Base-by-base conservation (phyloP, 257 asterid genomes). In the Capsicum baccatum region DNA sequence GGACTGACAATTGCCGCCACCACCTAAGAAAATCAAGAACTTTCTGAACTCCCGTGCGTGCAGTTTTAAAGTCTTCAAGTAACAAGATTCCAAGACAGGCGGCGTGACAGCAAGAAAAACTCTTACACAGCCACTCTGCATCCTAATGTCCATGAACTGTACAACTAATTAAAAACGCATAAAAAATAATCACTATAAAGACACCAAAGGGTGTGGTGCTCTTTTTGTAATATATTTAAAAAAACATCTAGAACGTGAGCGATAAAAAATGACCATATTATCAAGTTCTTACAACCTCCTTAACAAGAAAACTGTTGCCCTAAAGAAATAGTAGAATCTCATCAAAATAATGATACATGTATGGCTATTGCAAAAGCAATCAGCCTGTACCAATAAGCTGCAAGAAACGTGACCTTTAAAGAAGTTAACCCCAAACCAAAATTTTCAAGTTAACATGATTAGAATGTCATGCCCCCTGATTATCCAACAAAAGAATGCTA, bases 231-330 rank as follows among this genome's bases (percentile, higher is more conserved):
- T n/a, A 42, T 10, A 69, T 10, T 5, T 44, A 5, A 71, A 47
- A 12, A 16, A 71, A 10, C 58, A 47, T 9, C 37, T 12, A 71
- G 16, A 44, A 71, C 37, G 8, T 47, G 10, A 48, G 79, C 16
- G 8, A 71, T 71, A 17, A 47, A 50, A 70, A 35, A 67, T 67
- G 52, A 67, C 52, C 15, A 35, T 3, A 35, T 67, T 67, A 37
- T 67, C 76, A 37, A 67, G 52, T 67, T 67, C 76, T 67, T 67
- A 68, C 78, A 68, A 68, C 78, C 78, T 68, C 54, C 54, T 62
- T 15, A 68, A 37, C 12, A 68, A 68, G 21, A 52, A 39, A 39
- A 37, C 19, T 73, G 59, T n/a, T 73, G 58, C 10, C 0, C 55
- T 73, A 5, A 73, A 73, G 26, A 42, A 17, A n/a, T 12, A 48